Base-by-base conservation (phyloP, 345 rosid genomes). In the Acer negundo region DNA sequence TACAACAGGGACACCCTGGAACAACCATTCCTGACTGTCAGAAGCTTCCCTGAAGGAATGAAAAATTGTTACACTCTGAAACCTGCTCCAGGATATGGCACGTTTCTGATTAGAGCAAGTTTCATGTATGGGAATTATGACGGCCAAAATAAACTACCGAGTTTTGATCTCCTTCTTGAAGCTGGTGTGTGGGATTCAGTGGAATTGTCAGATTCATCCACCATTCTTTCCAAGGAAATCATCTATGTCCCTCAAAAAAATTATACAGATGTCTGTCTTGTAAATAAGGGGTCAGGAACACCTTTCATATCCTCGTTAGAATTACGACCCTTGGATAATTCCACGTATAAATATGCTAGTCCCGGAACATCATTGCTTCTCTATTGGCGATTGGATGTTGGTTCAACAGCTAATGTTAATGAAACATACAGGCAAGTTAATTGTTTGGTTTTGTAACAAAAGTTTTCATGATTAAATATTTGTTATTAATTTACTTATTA, bases 51-150 rank as follows among this genome's bases (percentile, higher is more conserved):
- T 3, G 69, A 77, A 6, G 84, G 80, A 22, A 26, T 1, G 3
- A 74, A 53, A 74, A 80, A 75, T 44, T 84, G 86, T 1, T 84
- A 80, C 77, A 72, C 68, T 3, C 7, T 84, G 0, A 19, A 16
- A 19, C 79, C 65, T 0, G 2, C 2, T 1, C 8, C 0, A 5
- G 15, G 55, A 0, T 7, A 31, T 44, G 0, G 0, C 0, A 83
- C 70, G 55, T 51, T 70, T 70, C 13, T 80, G 19, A 72, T 80
- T 62, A 67, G 82, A 64, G 80, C 82, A 3, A 24, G 26, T 3
- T 84, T 80, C 56, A 10, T 67, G 71, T 77, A 80, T 46, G 86
- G 83, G 1, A 74, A 80, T 42, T 78, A 81, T 42, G 84, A 81
- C 22, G 68, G 62, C 20, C 20, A 10, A 0, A n/a, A 31, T 10